Conservation (phyloP, 768 basidiomycete species). For the Panellus pusillus region DNA sequence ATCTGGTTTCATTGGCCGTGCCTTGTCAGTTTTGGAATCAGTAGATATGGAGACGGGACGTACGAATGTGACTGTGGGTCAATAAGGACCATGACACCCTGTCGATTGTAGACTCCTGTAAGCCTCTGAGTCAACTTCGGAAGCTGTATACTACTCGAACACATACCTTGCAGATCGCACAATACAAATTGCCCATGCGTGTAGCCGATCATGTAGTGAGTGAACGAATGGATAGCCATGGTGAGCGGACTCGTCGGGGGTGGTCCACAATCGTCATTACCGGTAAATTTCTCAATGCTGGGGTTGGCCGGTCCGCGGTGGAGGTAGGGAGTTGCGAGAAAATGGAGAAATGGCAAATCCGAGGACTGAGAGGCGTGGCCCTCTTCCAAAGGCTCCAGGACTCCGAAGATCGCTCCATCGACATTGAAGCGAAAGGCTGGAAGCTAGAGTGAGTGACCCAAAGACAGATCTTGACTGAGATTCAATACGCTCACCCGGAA, state of each 20-base stretch:
- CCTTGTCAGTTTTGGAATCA: no score
- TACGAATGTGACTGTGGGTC: conserved; percentile 8
- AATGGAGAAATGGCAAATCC: conserved; percentile 3
- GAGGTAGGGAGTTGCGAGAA: conserved; percentile 21
- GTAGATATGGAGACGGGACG: no score
- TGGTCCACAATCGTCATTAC: conserved; percentile 16
- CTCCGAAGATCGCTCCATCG: conserved; percentile 9
- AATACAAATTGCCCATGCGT: conserved; percentile 10
- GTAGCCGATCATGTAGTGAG: conserved; percentile 15
- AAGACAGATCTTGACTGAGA: no score
- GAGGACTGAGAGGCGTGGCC: neutral
- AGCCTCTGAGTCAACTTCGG: no score
- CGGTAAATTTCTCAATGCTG: conserved; percentile 23
- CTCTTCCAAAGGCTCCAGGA: conserved; percentile 7
- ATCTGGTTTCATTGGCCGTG: no score
- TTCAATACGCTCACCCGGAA: no score
- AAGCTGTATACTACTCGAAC: no score
- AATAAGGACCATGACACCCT: neutral
- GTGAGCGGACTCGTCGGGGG: conserved; percentile 16
- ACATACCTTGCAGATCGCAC: conserved; percentile 8
- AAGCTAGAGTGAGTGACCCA: no score
- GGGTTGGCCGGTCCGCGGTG: conserved; percentile 14
- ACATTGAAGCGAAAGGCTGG: conserved; percentile 14
- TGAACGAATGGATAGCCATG: conserved; percentile 21
- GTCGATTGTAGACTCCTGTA: neutral